Conservation (phyloP, 176 grass and related monocot genomes). For the Pontederia paniculata region DNA sequence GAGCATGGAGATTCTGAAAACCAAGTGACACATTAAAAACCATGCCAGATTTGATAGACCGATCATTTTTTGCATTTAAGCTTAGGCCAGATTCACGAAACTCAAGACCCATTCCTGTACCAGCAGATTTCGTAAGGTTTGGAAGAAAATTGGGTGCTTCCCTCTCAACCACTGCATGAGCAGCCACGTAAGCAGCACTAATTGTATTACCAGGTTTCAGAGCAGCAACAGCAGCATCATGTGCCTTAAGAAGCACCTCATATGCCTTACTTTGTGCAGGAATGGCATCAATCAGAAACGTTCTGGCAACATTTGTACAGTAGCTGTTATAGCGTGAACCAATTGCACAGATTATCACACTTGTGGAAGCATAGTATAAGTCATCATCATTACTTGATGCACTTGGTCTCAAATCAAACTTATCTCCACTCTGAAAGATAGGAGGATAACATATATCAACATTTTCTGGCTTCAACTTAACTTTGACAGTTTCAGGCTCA, state of each 20-base stretch:
- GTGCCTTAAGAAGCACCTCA: slow-evolving; percentile 71
- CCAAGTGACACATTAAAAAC: slow-evolving; percentile 84
- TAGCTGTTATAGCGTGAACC: slow-evolving; percentile 75
- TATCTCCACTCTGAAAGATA: slow-evolving; percentile 84
- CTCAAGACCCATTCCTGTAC: slow-evolving; percentile 87
- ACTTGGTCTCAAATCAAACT: slow-evolving; percentile 79
- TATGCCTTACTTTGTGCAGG: slow-evolving; percentile 52
- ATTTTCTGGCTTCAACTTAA: slow-evolving; percentile 81
- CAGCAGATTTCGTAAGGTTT: slow-evolving; percentile 66
- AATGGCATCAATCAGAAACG: slow-evolving; percentile 76
- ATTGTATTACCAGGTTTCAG: slow-evolving; percentile 57
- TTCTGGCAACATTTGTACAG: slow-evolving; percentile 85
- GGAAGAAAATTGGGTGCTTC: slow-evolving; percentile 65
- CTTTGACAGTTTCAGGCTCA: slow-evolving; percentile 64
- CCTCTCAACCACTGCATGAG: slow-evolving; percentile 42
- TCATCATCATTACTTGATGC: slow-evolving; percentile 77
- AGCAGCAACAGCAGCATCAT: slow-evolving; percentile 56
- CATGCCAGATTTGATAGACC: slow-evolving; percentile 52
- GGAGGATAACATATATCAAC: slow-evolving; percentile 96
- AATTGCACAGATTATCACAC: slow-evolving; percentile 83
- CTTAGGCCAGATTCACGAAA: slow-evolving; percentile 79
- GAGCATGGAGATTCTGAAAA: slow-evolving; percentile 68
- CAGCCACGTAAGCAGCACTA: slow-evolving; percentile 41
- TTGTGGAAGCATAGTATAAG: slow-evolving; percentile 77
- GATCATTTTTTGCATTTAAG: slow-evolving; percentile 64